Evolutionary conservation across 139 green algal species (phyloP), one percentile per base, ranked within the genome.

Genomic region (Pleodorina starrii): DNA sequence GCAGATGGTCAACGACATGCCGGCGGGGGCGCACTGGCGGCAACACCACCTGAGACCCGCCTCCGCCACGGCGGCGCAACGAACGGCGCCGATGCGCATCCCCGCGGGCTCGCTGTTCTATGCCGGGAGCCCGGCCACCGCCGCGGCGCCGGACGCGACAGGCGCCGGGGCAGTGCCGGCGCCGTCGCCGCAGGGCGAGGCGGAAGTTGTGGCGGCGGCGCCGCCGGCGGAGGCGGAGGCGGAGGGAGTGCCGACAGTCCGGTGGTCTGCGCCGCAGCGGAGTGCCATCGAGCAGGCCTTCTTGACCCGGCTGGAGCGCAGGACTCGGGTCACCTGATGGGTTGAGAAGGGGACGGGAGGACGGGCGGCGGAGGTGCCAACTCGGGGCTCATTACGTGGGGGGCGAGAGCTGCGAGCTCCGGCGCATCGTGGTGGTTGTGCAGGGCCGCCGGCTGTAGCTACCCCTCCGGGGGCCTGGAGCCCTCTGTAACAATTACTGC

Each of bases 201-300:
- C 9, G 38, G 79, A 44, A 1, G 11, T 32, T 3, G 25, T 17
- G 19, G 35, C 19, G 12, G n/a, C 59, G n/a, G 42, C 48, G 27
- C 17, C 12, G 40, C 40, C 29, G n/a, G 63, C 38, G 66, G 43
- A 5, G n/a, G 43, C 63, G 35, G 19, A 40, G 17, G 59, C 7
- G 32, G n/a, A 68, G 16, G 46, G 16, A 12, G 46, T 1, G 11
- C 19, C 59, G 54, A 40, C 83, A 1, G 32, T 5, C 1, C 83
- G 68, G 3, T 88, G 83, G 83, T 71, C 83, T 17, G 68, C 83
- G 32, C 66, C 66, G 21, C 83, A 88, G 68, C 83, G 83, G 17
- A 80, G 35, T 32, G 83, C 83, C 44, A 82, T 89, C 16, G 84
- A 89, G 48, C 69, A 81, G 69, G 84, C 69, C 9, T 89, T 89